Evolutionary conservation across 164 flowering plant species (phyloP), one percentile per base, ranked within the genome.

Genomic region (Platanus orientalis): DNA sequence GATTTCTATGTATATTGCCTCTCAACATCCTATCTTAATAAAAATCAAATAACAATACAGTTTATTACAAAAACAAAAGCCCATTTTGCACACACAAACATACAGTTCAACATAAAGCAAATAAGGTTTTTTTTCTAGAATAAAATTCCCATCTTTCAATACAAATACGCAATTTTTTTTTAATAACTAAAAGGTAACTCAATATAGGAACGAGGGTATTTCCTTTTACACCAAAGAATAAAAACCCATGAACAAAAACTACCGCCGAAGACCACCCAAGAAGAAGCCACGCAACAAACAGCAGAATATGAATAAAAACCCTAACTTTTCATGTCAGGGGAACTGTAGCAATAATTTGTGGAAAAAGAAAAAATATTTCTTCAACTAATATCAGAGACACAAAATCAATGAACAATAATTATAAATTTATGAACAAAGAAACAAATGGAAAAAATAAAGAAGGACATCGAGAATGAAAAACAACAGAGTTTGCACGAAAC

Each of bases 401-500:
- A 45, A 45, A 45, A 45, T 16, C 49, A 13, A 45, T 4, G n/a
- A 16, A 10, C 42, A 36, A 36, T 10, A 36, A 36, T 36, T 10
- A 14, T 36, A 36, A 3, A 36, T 36, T 7, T 3, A 36, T 14
- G 42, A 36, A 45, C 4, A 42, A 42, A 13, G 17, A 45, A 45
- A 45, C 2, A 45, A 45, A 16, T 6, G 19, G 16, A 45, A 45
- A 2, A 19, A 5, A 16, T 4, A 0, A 45, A 14, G n/a, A 45
- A 19, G n/a, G n/a, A n/a, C n/a, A n/a, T n/a, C n/a, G n/a, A n/a
- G n/a, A n/a, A n/a, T n/a, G n/a, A n/a, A n/a, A n/a, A n/a, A n/a
- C n/a, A n/a, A 45, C 12, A 17, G 49, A 19, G 12, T 45, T 45
- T 45, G 49, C 20, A 5, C 4, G 4, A 27, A 27, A 95, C 99